Evolutionary conservation across 2,329 filamentous ascomycete species (phyloP).

Genomic region (Lasiodiplodia sp.): DNA sequence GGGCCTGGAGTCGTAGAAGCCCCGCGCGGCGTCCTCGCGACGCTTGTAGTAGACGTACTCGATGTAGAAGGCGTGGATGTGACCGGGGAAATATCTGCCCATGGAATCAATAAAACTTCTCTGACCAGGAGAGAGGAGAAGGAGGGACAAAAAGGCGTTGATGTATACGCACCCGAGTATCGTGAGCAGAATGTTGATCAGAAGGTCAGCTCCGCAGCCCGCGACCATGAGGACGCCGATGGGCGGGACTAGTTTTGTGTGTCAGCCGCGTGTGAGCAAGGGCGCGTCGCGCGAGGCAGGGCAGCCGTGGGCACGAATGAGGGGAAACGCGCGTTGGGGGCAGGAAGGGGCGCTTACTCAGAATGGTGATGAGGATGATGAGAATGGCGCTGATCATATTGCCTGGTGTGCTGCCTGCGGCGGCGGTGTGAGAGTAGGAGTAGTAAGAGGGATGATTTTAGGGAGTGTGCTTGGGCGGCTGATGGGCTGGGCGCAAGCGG

Average conservation of each 20-base stretch:
- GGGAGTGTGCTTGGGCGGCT: neutral
- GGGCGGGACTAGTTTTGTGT: slow-evolving; percentile 51
- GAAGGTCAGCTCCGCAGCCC: slow-evolving; percentile 57
- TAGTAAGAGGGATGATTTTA: neutral
- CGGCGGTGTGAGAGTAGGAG: neutral
- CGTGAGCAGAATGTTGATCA: slow-evolving; percentile 58
- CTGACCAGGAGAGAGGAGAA: neutral
- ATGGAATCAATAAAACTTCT: neutral
- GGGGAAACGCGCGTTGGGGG: neutral
- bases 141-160: slow-evolving; percentile 1
- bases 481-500: neutral
- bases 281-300: neutral
- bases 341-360: slow-evolving; percentile 42
- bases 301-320: neutral
- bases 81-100: slow-evolving; percentile 74
- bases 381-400: slow-evolving; percentile 48
- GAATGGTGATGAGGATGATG: slow-evolving; percentile 55
- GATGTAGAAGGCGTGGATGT: slow-evolving; percentile 80
- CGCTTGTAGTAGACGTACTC: slow-evolving; percentile 85
- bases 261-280: slow-evolving; percentile 3
- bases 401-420: neutral
- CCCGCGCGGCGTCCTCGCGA: slow-evolving; percentile 67
- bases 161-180: slow-evolving; percentile 47
- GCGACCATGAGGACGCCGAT: slow-evolving; percentile 57
- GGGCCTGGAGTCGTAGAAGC: slow-evolving; percentile 59